Conservation (phyloP, 2,329 filamentous ascomycete species). For the Cylindrodendrum hubeiense region DNA sequence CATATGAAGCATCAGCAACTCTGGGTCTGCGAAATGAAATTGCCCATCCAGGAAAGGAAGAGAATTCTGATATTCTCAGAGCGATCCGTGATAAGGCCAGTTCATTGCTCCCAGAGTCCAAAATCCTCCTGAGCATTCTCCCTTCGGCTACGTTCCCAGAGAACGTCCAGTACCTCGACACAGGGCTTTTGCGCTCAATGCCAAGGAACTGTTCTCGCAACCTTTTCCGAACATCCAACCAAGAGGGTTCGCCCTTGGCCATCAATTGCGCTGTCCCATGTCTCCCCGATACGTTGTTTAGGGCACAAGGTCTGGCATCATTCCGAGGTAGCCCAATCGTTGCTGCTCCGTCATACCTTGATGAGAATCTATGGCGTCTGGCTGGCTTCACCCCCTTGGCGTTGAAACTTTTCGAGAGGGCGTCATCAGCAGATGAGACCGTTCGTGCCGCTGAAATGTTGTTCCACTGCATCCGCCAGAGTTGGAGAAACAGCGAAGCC, state of each 20-base stretch:
- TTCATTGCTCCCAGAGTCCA: conserved; percentile 82
- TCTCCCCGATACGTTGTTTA: conserved; percentile 88
- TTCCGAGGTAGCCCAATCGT: conserved; percentile 88
- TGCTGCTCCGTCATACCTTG: conserved; percentile 83
- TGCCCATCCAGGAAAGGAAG: conserved; percentile 88
- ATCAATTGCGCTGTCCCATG: conserved; percentile 90
- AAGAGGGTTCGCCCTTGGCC: conserved; percentile 78
- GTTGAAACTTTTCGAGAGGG: conserved; percentile 85
- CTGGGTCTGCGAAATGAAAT: conserved; percentile 93
- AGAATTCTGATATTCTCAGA: conserved; percentile 89
- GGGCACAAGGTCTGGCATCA: conserved; percentile 83
- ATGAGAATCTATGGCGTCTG: conserved; percentile 92
- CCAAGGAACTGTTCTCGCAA: conserved; percentile 79
- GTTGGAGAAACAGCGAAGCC: conserved; percentile 97
- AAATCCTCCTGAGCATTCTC: conserved; percentile 85
- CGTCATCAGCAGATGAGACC: conserved; percentile 77
- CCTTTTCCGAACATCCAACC: conserved; percentile 52
- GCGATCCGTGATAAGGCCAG: conserved; percentile 91
- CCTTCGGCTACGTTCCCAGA: conserved; percentile 85
- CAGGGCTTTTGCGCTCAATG: conserved; percentile 80
- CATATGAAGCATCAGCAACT: conserved; percentile 92
- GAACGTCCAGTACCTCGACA: conserved; percentile 83
- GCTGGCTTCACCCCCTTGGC: conserved; percentile 91
- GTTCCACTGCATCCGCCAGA: conserved; percentile 87
- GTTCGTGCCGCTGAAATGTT: conserved; percentile 85